A percentile compares a stretch with the other conserved stretches of the same genome.
These are phyloP conservation scores for Cryphonectria japonica DNA, from an alignment of 2,329 filamentous ascomycete genomes.

Conservation along the genomic window DNA sequence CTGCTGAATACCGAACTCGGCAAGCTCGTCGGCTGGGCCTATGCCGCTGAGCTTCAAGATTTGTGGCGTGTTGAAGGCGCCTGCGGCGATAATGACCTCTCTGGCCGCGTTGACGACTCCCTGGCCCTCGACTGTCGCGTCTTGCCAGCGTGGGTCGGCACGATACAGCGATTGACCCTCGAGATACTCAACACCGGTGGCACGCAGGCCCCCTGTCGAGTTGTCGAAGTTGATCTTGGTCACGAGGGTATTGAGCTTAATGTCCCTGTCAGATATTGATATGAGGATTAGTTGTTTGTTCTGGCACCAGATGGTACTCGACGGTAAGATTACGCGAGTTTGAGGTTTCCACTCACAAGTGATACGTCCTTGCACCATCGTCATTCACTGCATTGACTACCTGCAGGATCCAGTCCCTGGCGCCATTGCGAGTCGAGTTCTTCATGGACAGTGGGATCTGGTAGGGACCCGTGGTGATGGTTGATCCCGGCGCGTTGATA, in stretches of 20 bases:
- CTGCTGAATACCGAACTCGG: conserved; percentile 45
- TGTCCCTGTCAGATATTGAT: not conserved
- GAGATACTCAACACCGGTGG: conserved; percentile 34
- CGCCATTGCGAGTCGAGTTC: conserved; percentile 48
- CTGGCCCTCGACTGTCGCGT: conserved; percentile 33
- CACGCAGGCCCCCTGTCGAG: not conserved
- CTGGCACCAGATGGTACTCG: not conserved
- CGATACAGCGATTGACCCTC: conserved; percentile 52
- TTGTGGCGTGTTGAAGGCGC: conserved; percentile 58
- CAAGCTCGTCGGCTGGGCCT: conserved; percentile 47
- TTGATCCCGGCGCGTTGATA: conserved; percentile 45
- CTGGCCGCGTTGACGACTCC: conserved; percentile 44
- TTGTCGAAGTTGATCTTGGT: conserved; percentile 27
- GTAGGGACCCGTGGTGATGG: conserved; percentile 53
- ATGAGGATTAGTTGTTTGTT: not conserved
- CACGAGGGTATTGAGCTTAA: conserved; percentile 25
- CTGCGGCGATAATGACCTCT: conserved; percentile 56
- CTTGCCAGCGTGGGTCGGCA: conserved; percentile 50
- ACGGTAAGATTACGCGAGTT: not conserved
- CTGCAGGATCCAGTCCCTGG: conserved; percentile 22
- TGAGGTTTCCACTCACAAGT: not conserved
- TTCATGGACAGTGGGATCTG: conserved; percentile 56
- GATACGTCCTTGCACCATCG: conserved; percentile 13
- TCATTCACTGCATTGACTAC: conserved; percentile 16
- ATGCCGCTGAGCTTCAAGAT: conserved; percentile 55